Evolutionary conservation across 345 rosid species (phyloP).

Genomic region (Brassica cretica): DNA sequence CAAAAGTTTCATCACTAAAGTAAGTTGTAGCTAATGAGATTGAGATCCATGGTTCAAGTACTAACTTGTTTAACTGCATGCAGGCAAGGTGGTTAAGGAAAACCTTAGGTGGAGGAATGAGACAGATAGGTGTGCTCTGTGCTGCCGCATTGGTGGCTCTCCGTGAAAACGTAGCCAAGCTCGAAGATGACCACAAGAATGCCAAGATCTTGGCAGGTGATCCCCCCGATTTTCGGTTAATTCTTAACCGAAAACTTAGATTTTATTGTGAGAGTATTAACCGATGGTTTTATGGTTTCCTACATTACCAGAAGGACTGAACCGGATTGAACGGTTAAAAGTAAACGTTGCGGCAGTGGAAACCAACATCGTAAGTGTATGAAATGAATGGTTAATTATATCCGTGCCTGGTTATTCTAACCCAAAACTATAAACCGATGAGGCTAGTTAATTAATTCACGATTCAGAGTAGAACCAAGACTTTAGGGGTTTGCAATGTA

Average conservation of each 20-base stretch:
- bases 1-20: constrained; percentile 70
- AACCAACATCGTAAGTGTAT: constrained; percentile 80
- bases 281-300: constrained; percentile 1
- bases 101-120: constrained; percentile 96
- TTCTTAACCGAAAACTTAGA: background rate
- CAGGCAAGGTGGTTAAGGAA: constrained; percentile 90
- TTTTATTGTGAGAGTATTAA: background rate
- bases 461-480: background rate
- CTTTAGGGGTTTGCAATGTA: background rate
- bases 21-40: constrained; percentile 32
- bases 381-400: background rate
- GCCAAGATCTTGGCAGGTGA: constrained; percentile 81
- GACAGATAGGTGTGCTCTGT: constrained; percentile 81
- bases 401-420: background rate
- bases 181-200: constrained; percentile 74
- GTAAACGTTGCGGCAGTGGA: constrained; percentile 70
- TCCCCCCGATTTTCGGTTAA: background rate
- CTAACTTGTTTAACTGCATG: constrained; percentile 22
- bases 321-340: constrained; percentile 66
- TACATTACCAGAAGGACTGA: constrained; percentile 58
- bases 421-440: background rate
- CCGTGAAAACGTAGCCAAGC: constrained; percentile 65
- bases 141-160: constrained; percentile 84
- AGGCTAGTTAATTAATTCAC: background rate
- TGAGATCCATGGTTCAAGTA: constrained; percentile 12